Percentiles rank a stretch among this genome's conserved stretches.
These are phyloP conservation scores for Teunomyces panamensis DNA, from an alignment of 805 yeast genomes.

Conservation along the genomic window DNA sequence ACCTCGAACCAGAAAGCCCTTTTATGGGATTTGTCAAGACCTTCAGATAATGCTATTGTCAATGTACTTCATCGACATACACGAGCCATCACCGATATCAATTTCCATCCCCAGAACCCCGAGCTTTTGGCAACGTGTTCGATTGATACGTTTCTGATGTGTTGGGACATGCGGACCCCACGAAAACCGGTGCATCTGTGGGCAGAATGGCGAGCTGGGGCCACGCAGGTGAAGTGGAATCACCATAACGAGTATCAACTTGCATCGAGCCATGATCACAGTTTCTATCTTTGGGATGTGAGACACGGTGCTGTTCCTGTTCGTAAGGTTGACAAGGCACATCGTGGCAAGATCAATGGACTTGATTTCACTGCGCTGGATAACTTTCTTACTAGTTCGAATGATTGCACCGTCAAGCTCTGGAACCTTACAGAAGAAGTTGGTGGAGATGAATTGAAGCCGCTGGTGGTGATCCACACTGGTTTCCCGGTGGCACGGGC, in stretches of 20 bases:
- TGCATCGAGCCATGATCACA: conserved; percentile 84
- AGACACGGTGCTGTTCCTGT: conserved; percentile 80
- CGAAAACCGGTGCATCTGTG: conserved; percentile 68
- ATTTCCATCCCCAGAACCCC: conserved; percentile 85
- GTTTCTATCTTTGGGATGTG: conserved; percentile 82
- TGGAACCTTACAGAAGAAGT: conserved; percentile 56
- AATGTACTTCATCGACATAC: conserved; percentile 86
- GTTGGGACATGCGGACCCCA: conserved; percentile 90
- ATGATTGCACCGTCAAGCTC: conserved; percentile 75
- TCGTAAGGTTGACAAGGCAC: conserved; percentile 61
- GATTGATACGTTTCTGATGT: conserved; percentile 79
- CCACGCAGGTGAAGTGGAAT: conserved; percentile 95
- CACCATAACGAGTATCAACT: conserved; percentile 68
- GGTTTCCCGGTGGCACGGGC: conserved; percentile 90
- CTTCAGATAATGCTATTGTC: conserved; percentile 70
- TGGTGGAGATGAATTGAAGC: conserved; percentile 19
- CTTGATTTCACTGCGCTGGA: conserved; percentile 70
- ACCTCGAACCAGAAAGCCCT: conserved; percentile 94
- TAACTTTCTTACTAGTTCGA: conserved; percentile 75
- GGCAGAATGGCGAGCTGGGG: conserved; percentile 95
- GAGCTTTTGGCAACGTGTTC: conserved; percentile 90
- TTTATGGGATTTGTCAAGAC: conserved; percentile 85
- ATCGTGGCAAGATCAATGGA: conserved; percentile 84
- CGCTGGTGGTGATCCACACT: conserved; percentile 60
- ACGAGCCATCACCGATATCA: conserved; percentile 93